Base-by-base conservation (phyloP, 345 rosid species). In the Hibiscus tridactylites region DNA sequence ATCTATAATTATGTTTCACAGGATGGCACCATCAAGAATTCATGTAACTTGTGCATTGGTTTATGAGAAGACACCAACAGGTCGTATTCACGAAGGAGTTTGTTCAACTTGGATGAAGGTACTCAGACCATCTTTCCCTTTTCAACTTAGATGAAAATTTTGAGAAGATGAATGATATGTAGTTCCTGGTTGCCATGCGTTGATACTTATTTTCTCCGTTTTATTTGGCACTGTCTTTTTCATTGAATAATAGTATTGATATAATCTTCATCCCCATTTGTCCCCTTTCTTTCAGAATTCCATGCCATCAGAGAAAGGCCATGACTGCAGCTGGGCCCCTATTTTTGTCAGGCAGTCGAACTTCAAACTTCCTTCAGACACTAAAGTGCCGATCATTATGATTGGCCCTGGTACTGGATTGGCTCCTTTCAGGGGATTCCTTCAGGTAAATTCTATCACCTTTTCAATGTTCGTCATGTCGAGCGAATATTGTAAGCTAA, bases 341-440 rank as follows among this genome's bases (percentile, higher is more conserved):
- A 83, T 92, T 80, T 92, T 85, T 83, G 89, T 90, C 64, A 79
- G 99, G 73, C 97, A 92, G 79, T 95, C 97, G 24, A 91, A 90
- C 83, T 96, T 96, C 79, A 96, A 84, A 82, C 96, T 96, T 79
- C 97, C 98, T 61, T 58, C 80, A 15, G 93, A 92, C 79, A 54
- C 87, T 70, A 85, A 83, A 58, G 90, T 91, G 62, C 98, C 98
- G 29, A 77, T 96, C 69, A 83, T 96, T 71, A 92, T 96, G 97
- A 83, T 96, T 58, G 62, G 62, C 16, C 62, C 62, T 58, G 62
- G 62, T 58, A 58, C 62, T 58, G 99, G 99, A 37, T 82, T 91
- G 78, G 98, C 99, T 83, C 99, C 98, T 61, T 96, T 96, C 81
- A 86, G 99, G 81, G 99, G 98, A 58, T 96, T 96, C 83, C 89